Evolutionary conservation across 75 land plant genomes (phyloP), one percentile per base, ranked within the genome.

Genomic region (Pinus taeda): DNA sequence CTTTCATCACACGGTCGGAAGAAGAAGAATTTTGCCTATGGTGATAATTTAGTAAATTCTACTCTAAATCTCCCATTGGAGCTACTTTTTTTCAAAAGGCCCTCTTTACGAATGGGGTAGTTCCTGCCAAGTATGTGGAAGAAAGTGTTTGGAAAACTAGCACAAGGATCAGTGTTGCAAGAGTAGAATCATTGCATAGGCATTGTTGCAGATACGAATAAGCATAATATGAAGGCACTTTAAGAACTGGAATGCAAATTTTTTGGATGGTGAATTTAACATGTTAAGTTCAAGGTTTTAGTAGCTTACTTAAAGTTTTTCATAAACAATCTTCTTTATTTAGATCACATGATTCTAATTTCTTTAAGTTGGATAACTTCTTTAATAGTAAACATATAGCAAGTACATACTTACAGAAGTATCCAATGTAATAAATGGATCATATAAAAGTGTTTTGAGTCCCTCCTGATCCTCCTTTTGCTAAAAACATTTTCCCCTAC

Each of bases 261-360:
- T 83, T 0, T 89, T 95, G 91, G n/a, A 94, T 96, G 95, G 92
- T 96, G 59, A 96, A 92, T 83, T 84, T 96, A 33, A 66, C 84
- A 6, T 96, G 98, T 77, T 98, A 96, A 55, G 81, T 79, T 60
- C 91, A 89, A 33, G 97, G 79, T 3, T 82, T 96, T 71, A 76
- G 60, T 39, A 83, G 81, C 75, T 78, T 96, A 22, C 69, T 94
- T 60, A 90, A 92, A 87, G 95, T 93, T 58, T 86, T 96, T 78
- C 42, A 71, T 79, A 89, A 88, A 71, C 86, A 85, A 49, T 79
- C 83, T 58, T 79, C 84, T 3, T 77, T 94, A 55, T 88, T 94
- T 77, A 67, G 78, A 57, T 76, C 79, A 6, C 89, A 81, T 11
- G 73, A 83, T 15, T 67, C 77, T 15, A 82, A 85, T 56, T 92